These are phyloP conservation scores for Dactylella cylindrospora DNA, from an alignment of 2,329 filamentous ascomycete genomes.

Conservation along the genomic window DNA sequence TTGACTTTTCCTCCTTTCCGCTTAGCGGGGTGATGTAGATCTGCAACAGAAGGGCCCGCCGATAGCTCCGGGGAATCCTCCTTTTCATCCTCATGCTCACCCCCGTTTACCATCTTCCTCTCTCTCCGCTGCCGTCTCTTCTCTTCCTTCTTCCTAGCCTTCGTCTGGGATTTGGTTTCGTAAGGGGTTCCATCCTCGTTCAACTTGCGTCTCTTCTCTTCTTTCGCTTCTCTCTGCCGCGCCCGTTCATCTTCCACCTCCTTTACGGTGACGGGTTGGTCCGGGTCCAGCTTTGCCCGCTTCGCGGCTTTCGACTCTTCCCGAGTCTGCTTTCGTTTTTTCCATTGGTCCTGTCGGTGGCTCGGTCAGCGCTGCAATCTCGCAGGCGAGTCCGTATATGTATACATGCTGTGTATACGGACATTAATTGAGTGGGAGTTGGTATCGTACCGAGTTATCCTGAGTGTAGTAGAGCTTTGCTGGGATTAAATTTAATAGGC, in stretches of 20 bases:
- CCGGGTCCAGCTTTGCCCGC: conserved; percentile 85
- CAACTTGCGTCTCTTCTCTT: conserved; percentile 52
- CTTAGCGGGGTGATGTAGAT: conserved; percentile 32
- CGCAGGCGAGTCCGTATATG: neutral
- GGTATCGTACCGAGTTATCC: conserved; percentile 72
- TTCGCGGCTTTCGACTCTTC: conserved; percentile 80
- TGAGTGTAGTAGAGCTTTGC: conserved; percentile 88
- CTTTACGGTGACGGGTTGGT: conserved; percentile 78
- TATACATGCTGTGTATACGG: no score
- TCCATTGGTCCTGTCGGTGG: conserved; percentile 77
- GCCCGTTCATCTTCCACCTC: conserved; percentile 93
- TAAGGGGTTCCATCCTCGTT: conserved; percentile 53
- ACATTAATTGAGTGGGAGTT: conserved; percentile 5
- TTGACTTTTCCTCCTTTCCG: conserved; percentile 41
- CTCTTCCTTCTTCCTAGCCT: conserved; percentile 56
- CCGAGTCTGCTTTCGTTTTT: conserved; percentile 92
- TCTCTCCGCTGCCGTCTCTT: conserved; percentile 26
- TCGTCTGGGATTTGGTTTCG: conserved; percentile 57
- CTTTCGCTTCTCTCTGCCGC: conserved; percentile 71
- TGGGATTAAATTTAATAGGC: conserved; percentile 81
- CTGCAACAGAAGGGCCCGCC: conserved; percentile 1
- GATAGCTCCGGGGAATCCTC: neutral
- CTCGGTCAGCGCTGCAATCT: conserved; percentile 32
- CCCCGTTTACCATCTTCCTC: conserved; percentile 10
- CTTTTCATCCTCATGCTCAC: neutral